These are phyloP conservation scores for Aspergillus taichungensis DNA, from an alignment of 495 filamentous ascomycete genomes.

Conservation along the genomic window DNA sequence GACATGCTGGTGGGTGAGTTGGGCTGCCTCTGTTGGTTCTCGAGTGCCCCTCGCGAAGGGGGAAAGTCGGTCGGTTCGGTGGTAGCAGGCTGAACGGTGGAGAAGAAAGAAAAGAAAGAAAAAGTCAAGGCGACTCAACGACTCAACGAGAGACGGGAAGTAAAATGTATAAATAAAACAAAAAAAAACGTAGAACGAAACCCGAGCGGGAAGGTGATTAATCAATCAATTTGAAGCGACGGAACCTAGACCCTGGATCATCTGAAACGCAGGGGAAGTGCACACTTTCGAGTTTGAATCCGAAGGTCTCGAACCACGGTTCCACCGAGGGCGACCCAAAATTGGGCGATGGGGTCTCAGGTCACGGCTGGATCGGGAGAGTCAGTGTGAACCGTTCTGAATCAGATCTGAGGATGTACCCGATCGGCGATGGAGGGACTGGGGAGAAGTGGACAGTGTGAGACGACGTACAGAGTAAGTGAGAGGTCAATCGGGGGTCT, in stretches of 20 bases:
- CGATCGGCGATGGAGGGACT: neutral
- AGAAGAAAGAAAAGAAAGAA: neutral
- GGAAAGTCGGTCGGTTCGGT: neutral
- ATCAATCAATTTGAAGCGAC: neutral
- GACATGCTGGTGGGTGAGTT: slow-evolving; percentile 9
- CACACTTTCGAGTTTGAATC: neutral
- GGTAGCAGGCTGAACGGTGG: neutral
- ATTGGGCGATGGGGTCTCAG: too few relatives aligned
- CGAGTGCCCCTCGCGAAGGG: neutral
- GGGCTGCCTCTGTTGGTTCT: neutral
- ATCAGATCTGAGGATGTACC: neutral
- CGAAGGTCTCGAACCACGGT: slow-evolving; percentile 15
- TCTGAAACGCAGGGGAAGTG: slow-evolving; percentile 1
- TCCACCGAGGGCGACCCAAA: neutral
- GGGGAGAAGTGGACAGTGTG: neutral
- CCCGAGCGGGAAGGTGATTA: neutral
- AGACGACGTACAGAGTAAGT: neutral
- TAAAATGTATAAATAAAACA: slow-evolving; percentile 1
- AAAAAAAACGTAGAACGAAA: neutral
- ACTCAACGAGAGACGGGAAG: neutral
- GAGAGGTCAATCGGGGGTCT: slow-evolving; percentile 1
- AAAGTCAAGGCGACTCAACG: neutral
- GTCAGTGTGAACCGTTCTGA: neutral
- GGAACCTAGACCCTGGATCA: neutral
- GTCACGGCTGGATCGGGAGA: too few relatives aligned